Evolutionary conservation across 2,329 filamentous ascomycete genomes (phyloP).

Genomic region (Ophiostoma ips): DNA sequence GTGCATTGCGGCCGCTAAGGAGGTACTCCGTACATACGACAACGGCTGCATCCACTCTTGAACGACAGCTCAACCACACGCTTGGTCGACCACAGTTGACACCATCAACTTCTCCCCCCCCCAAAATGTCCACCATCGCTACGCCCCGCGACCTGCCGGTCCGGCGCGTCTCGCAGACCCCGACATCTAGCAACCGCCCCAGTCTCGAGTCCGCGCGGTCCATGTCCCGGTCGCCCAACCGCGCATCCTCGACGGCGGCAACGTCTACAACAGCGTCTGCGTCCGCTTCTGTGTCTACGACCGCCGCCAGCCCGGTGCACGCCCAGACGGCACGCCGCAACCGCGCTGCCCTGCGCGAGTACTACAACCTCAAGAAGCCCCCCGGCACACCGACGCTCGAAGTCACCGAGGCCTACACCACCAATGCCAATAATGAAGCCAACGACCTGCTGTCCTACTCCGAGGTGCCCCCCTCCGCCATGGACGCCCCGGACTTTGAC

Average conservation of each 20-base stretch:
- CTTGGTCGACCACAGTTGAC: too few species aligned
- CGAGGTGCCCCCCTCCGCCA: slow-evolving; percentile 51
- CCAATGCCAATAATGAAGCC: background rate
- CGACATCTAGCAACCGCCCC: slow-evolving; percentile 61
- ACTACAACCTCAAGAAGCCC: slow-evolving; percentile 66
- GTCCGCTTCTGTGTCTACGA: too few species aligned
- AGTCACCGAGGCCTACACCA: slow-evolving; percentile 25
- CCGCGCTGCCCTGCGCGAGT: slow-evolving; percentile 78
- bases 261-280: slow-evolving; percentile 15
- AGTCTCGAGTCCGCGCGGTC: slow-evolving; percentile 56
- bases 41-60: too few species aligned
- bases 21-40: too few species aligned
- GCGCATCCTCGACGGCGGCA: slow-evolving; percentile 14
- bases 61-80: background rate
- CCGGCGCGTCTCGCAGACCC: slow-evolving; percentile 43
- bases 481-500: slow-evolving; percentile 63
- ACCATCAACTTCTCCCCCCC: background rate
- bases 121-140: slow-evolving; percentile 49
- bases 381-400: slow-evolving; percentile 24
- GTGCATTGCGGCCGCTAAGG: too few species aligned
- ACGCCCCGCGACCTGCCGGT: slow-evolving; percentile 46
- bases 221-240: slow-evolving; percentile 40
- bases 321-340: slow-evolving; percentile 39
- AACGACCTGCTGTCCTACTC: slow-evolving; percentile 20
- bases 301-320: slow-evolving; percentile 14